These are phyloP conservation scores for Dioszegia crocea DNA, from an alignment of 768 basidiomycete genomes.

Conservation along the genomic window DNA sequence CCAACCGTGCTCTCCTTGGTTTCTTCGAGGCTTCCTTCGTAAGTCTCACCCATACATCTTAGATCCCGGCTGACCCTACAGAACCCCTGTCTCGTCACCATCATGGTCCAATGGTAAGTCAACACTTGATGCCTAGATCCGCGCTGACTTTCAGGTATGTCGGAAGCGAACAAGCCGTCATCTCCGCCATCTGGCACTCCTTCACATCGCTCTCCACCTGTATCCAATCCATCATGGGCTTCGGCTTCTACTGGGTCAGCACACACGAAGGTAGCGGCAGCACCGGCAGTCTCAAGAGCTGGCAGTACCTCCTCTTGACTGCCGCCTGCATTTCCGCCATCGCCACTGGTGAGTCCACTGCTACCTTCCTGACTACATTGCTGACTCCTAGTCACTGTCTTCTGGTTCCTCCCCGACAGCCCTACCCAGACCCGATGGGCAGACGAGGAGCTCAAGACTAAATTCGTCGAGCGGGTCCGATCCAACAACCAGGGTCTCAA, in stretches of 20 bases:
- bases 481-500: constrained; percentile 58
- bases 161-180: constrained; percentile 12
- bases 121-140: constrained; percentile 1
- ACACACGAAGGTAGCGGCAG: constrained; percentile 6
- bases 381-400: constrained; percentile 11
- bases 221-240: constrained; percentile 6
- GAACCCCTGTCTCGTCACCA: constrained; percentile 13
- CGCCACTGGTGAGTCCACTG: neutral
- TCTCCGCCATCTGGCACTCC: constrained; percentile 13
- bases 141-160: constrained; percentile 18
- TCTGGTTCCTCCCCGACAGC: constrained; percentile 23
- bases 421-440: constrained; percentile 21
- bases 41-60: neutral
- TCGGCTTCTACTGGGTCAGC: constrained; percentile 21
- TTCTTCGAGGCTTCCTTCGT: constrained; percentile 19
- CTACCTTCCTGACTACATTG: neutral
- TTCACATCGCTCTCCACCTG: neutral
- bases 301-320: constrained; percentile 30
- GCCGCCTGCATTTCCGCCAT: constrained; percentile 15
- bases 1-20: constrained; percentile 26
- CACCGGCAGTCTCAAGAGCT: constrained; percentile 3
- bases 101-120: constrained; percentile 28
- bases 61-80: neutral
- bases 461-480: constrained; percentile 56
- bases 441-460: constrained; percentile 52